Base-by-base conservation (phyloP, 441 rosid genomes). In the Croton laevigatus region DNA sequence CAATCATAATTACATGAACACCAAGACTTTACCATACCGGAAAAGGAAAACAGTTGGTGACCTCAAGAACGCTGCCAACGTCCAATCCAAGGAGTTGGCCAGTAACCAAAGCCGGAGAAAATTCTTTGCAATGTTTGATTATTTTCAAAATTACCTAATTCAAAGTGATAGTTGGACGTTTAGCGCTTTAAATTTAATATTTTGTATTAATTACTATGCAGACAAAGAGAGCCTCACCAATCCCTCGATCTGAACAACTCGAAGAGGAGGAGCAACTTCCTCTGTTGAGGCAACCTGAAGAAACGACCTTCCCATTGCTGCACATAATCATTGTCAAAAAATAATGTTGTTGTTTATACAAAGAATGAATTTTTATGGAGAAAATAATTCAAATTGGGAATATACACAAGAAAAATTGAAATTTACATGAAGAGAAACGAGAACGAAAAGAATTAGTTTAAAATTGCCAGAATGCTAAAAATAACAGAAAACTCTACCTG, bases 211-310 rank as follows among this genome's bases (percentile, higher is more conserved):
- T 40, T 54, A 59, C 17, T 23, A 45, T 4, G 0, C 12, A 48
- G 13, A 27, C 32, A 20, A 14, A 37, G 14, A 44, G 13, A 63
- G n/a, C n/a, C 8, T 59, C 79, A 94, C 99, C 89, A 94, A 73
- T 69, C 99, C 99, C 76, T 94, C 99, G 77, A 94, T 94, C 87
- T 94, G 99, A 75, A 94, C 98, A 62, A 86, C 99, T 69, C 99
- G 84, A 58, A 94, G 98, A 40, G 97, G 97, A 11, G 93, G 81
- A 70, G 92, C 88, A 6, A 73, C 87, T 77, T 91, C 98, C 73
- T 94, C 98, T 61, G 95, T 82, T 6, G 95, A 66, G 27, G 91
- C 95, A 49, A 83, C 97, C 76, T 91, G 98, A 46, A 94, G 85
- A 73, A 91, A 91, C 51, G 98, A 94, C 79, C 88, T 89, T 52